Evolutionary conservation across 73 alveolate genomes (phyloP).

Genomic region (Tetrahymena thermophila): DNA sequence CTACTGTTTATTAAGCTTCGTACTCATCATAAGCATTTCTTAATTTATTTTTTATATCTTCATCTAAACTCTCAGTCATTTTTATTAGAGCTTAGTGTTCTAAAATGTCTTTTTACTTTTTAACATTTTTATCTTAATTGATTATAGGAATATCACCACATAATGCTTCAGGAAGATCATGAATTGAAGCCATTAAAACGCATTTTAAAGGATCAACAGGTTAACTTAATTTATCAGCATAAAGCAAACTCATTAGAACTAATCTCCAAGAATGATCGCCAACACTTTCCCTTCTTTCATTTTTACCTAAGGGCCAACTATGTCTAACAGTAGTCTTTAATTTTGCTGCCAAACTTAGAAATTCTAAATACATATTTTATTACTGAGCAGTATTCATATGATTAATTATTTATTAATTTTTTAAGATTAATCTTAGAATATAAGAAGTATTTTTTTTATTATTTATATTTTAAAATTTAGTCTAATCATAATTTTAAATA

Average conservation of each 20-base stretch:
- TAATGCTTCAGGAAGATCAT: conserved; percentile 5
- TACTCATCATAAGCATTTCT: neutral
- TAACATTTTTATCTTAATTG: neutral
- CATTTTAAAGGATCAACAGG: neutral
- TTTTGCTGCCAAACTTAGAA: neutral
- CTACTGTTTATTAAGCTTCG: neutral
- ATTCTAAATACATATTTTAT: neutral
- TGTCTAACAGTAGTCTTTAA: neutral
- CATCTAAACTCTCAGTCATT: neutral
- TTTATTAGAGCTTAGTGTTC: neutral
- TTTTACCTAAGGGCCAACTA: conserved; percentile 11
- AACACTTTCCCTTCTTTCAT: conserved; percentile 1
- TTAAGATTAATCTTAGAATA: too few relatives aligned
- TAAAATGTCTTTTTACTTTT: neutral
- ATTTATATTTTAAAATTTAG: too few relatives aligned
- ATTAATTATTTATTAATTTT: too few relatives aligned
- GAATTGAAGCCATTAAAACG: conserved; percentile 9
- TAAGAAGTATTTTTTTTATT: too few relatives aligned
- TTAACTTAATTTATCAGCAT: neutral
- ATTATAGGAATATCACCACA: conserved; percentile 3
- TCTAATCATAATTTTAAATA: too few relatives aligned
- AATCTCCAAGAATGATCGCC: conserved; percentile 7
- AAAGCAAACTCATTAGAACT: neutral
- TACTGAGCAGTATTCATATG: neutral
- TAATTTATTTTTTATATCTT: neutral